Conservation (phyloP, 1,284 basidiomycete species). For the Tetrapyrgos nigripes region DNA sequence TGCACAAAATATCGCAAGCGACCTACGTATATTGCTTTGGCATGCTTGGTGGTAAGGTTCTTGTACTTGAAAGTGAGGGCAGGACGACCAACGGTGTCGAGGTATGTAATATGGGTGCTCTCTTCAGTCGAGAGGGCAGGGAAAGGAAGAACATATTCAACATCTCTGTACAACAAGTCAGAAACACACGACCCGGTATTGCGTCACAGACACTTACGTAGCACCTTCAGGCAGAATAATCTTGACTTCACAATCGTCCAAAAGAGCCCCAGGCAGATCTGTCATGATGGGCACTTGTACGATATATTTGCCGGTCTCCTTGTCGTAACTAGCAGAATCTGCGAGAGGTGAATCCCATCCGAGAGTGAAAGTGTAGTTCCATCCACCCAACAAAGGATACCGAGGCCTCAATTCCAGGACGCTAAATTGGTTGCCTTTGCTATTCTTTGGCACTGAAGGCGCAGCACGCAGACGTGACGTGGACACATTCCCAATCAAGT, state of each 20-base stretch:
- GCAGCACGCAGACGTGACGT: slow-evolving; percentile 85
- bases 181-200: background rate
- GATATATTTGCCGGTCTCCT: slow-evolving; percentile 65
- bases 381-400: slow-evolving; percentile 94
- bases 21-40: slow-evolving; percentile 75
- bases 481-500: slow-evolving; percentile 95
- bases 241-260: slow-evolving; percentile 81
- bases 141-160: slow-evolving; percentile 83
- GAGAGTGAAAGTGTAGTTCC: slow-evolving; percentile 96
- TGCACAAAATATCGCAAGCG: slow-evolving; percentile 9
- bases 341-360: slow-evolving; percentile 89
- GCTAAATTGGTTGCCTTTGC: slow-evolving; percentile 59
- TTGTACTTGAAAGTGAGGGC: slow-evolving; percentile 77
- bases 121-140: slow-evolving; percentile 65
- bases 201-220: slow-evolving; percentile 60
- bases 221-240: slow-evolving; percentile 95
- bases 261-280: slow-evolving; percentile 78
- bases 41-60: slow-evolving; percentile 82
- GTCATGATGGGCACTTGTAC: slow-evolving; percentile 91
- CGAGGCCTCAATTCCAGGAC: slow-evolving; percentile 86
- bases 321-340: slow-evolving; percentile 74
- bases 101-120: slow-evolving; percentile 83
- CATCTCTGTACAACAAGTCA: slow-evolving; percentile 58
- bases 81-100: slow-evolving; percentile 93
- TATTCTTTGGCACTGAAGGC: slow-evolving; percentile 63